Evolutionary conservation across 805 yeast genomes (phyloP).

Genomic region (Pichia californica): DNA sequence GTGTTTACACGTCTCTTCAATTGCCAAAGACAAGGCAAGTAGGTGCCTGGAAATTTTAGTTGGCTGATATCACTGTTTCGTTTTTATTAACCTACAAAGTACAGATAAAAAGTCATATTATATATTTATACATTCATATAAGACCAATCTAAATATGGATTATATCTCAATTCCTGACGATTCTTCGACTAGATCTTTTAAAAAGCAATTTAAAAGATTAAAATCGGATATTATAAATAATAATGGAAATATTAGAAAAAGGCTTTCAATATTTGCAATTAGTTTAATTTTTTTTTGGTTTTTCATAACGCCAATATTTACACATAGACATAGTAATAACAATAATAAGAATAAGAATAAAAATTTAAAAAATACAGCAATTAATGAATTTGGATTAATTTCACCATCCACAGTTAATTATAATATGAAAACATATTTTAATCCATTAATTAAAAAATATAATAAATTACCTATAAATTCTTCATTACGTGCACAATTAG

Average conservation of each 20-base stretch:
- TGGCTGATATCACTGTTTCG: too few relatives aligned
- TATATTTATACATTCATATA: too few relatives aligned
- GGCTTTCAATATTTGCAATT: not conserved
- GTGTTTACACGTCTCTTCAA: too few relatives aligned
- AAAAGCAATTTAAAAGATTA: not conserved
- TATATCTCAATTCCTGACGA: conserved; percentile 5
- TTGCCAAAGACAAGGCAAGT: too few relatives aligned
- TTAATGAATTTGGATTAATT: not conserved
- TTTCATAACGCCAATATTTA: not conserved
- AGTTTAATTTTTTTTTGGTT: not conserved
- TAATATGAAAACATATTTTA: conserved; percentile 5
- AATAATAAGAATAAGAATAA: not conserved
- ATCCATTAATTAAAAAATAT: conserved; percentile 2
- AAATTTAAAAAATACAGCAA: not conserved
- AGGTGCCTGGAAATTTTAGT: too few relatives aligned
- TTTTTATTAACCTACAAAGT: too few relatives aligned
- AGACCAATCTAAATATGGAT: not conserved
- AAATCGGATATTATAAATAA: not conserved
- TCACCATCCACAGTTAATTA: not conserved
- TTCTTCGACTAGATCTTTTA: not conserved
- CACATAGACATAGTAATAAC: too few relatives aligned
- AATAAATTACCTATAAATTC: conserved; percentile 17
- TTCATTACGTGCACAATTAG: conserved; percentile 50
- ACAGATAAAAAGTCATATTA: too few relatives aligned
- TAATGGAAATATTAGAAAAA: not conserved